phyloP scores from a whole-genome alignment of 768 basidiomycete species.

The Termitomyces eurrhizus region DNA sequence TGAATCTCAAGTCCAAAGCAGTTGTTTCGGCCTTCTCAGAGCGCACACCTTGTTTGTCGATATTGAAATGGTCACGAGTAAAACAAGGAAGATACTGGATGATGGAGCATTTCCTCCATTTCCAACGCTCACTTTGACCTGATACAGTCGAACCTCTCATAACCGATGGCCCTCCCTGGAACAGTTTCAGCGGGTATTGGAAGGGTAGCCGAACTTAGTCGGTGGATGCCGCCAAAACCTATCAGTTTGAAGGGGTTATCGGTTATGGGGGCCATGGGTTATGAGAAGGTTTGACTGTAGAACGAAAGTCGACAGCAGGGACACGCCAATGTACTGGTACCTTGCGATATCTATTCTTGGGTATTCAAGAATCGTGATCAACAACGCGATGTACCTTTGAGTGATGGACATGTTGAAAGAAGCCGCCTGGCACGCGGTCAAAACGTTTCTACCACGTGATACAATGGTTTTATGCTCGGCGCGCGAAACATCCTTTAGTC shows the following conservation, averaged over 20 bases:
- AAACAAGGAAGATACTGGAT: constrained; percentile 65
- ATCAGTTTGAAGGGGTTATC: too few relatives aligned
- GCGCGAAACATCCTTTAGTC: too few relatives aligned
- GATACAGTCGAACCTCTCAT: constrained; percentile 34
- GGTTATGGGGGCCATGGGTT: too few relatives aligned
- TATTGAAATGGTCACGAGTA: neutral
- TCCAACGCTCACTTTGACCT: constrained; percentile 41
- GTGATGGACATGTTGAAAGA: constrained; percentile 14
- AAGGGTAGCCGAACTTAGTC: too few relatives aligned
- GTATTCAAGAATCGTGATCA: constrained; percentile 19
- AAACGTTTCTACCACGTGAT: neutral
- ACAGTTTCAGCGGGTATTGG: constrained; percentile 23
- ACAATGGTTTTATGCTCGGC: too few relatives aligned
- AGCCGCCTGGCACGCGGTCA: too few relatives aligned
- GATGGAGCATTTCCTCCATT: constrained; percentile 45
- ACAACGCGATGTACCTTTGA: constrained; percentile 14
- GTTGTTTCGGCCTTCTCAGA: too few relatives aligned
- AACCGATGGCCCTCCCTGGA: too few relatives aligned
- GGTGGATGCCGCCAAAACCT: too few relatives aligned
- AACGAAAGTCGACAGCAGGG: constrained; percentile 35
- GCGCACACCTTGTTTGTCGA: constrained; percentile 50
- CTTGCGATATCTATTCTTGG: neutral
- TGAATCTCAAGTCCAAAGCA: constrained; percentile 24
- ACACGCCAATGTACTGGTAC: constrained; percentile 45
- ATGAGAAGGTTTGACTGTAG: too few relatives aligned